These are phyloP conservation scores for Saccharomyces mikatae DNA, from an alignment of 805 yeast species.

Conservation along the genomic window DNA sequence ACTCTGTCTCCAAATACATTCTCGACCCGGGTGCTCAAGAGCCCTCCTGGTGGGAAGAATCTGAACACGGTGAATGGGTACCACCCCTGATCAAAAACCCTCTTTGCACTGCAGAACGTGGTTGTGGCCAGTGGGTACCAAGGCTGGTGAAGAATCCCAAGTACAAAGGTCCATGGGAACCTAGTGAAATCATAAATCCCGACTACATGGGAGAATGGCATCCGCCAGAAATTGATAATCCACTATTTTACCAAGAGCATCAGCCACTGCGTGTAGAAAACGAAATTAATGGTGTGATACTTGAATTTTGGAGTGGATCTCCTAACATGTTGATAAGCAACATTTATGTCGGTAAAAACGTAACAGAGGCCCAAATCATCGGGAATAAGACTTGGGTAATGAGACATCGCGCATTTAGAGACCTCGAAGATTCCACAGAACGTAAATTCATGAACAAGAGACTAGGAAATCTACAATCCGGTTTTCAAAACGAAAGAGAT, in stretches of 20 bases:
- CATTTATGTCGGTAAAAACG: conserved; percentile 75
- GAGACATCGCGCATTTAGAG: not conserved
- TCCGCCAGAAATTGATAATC: conserved; percentile 60
- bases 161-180: conserved; percentile 72
- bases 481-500: not conserved
- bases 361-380: conserved; percentile 74
- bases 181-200: conserved; percentile 65
- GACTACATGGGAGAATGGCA: conserved; percentile 71
- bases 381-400: conserved; percentile 65
- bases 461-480: not conserved
- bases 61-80: conserved; percentile 80
- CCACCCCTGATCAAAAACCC: conserved; percentile 71
- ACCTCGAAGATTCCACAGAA: not conserved
- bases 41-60: conserved; percentile 84
- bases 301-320: conserved; percentile 86
- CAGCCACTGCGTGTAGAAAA: conserved; percentile 55
- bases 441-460: not conserved
- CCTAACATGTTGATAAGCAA: conserved; percentile 69
- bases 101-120: conserved; percentile 49
- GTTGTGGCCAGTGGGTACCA: conserved; percentile 78
- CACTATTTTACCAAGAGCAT: conserved; percentile 52
- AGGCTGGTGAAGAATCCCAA: conserved; percentile 60
- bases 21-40: conserved; percentile 57
- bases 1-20: conserved; percentile 47
- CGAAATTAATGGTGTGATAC: conserved; percentile 62